phyloP scores from a whole-genome alignment of 1,139 yeast genomes.

The Saccharomyces hybrid region DNA sequence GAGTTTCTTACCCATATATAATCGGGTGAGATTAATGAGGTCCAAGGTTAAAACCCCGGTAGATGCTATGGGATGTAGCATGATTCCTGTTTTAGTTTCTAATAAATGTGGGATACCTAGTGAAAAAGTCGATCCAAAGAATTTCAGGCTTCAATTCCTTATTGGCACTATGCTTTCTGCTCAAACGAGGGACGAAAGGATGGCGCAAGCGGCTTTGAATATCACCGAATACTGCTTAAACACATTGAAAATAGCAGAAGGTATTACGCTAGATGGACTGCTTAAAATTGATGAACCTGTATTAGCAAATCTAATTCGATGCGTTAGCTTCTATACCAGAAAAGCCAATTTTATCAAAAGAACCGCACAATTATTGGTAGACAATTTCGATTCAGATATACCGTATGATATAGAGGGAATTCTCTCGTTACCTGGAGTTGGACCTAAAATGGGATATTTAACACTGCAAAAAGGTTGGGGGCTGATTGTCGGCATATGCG shows the following conservation, averaged over 20 bases:
- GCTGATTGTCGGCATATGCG: conserved; percentile 75
- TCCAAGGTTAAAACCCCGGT: conserved; percentile 65
- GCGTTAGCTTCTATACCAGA: conserved; percentile 82
- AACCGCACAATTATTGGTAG: conserved; percentile 48
- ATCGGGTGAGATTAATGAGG: conserved; percentile 43
- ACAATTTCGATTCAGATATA: conserved; percentile 55
- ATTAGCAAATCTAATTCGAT: conserved; percentile 58
- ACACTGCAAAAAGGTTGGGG: conserved; percentile 79
- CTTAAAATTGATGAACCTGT: conserved; percentile 46
- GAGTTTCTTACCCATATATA: conserved; percentile 34
- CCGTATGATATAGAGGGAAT: conserved; percentile 63
- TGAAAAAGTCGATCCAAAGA: conserved; percentile 35
- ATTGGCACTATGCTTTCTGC: conserved; percentile 82
- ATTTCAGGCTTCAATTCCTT: conserved; percentile 64
- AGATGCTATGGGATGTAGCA: conserved; percentile 82
- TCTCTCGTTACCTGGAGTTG: conserved; percentile 78
- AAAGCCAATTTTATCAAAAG: conserved; percentile 66
- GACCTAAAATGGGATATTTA: conserved; percentile 90
- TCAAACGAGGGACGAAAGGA: conserved; percentile 87
- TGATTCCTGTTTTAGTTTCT: conserved; percentile 49
- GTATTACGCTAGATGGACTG: conserved; percentile 41
- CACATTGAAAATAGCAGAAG: conserved; percentile 31
- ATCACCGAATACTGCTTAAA: conserved; percentile 44
- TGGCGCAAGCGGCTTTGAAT: conserved; percentile 60
- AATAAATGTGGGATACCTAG: conserved; percentile 23